These are phyloP conservation scores for Mortierella sp. DNA, from an alignment of 371 early-diverging fungal genomes.

Conservation along the genomic window DNA sequence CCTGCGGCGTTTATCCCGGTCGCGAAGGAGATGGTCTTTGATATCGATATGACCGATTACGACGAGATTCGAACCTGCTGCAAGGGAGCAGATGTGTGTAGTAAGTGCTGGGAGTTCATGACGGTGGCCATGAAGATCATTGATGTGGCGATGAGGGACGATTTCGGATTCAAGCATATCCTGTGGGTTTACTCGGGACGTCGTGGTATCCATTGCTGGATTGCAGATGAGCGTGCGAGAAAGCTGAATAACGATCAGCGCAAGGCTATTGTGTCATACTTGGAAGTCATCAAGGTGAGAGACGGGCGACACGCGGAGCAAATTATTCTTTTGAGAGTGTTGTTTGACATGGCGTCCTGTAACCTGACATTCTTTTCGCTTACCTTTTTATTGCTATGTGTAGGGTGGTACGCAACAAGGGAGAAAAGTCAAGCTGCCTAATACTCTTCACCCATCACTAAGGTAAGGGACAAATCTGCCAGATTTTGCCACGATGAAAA, in stretches of 20 bases:
- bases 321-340: constrained; percentile 12
- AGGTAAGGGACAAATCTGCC: constrained; percentile 52
- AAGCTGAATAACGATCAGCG: constrained; percentile 83
- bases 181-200: constrained; percentile 99
- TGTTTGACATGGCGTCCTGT: too few relatives aligned
- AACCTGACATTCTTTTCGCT: background rate
- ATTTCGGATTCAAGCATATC: constrained; percentile 96
- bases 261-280: constrained; percentile 87
- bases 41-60: constrained; percentile 99
- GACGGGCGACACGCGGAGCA: background rate
- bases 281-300: constrained; percentile 82
- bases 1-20: constrained; percentile 82
- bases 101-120: constrained; percentile 96
- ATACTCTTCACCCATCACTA: constrained; percentile 73
- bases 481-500: background rate
- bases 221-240: constrained; percentile 92
- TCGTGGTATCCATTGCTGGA: constrained; percentile 99
- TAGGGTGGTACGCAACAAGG: constrained; percentile 81
- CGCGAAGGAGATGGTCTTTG: constrained; percentile 98
- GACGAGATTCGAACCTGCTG: constrained; percentile 98
- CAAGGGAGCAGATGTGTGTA: constrained; percentile 91
- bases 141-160: constrained; percentile 81
- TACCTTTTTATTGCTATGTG: background rate
- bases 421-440: constrained; percentile 78
- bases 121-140: constrained; percentile 93